Evolutionary conservation across 331 rosid species (phyloP).

Genomic region (Stylosanthes scabra): DNA sequence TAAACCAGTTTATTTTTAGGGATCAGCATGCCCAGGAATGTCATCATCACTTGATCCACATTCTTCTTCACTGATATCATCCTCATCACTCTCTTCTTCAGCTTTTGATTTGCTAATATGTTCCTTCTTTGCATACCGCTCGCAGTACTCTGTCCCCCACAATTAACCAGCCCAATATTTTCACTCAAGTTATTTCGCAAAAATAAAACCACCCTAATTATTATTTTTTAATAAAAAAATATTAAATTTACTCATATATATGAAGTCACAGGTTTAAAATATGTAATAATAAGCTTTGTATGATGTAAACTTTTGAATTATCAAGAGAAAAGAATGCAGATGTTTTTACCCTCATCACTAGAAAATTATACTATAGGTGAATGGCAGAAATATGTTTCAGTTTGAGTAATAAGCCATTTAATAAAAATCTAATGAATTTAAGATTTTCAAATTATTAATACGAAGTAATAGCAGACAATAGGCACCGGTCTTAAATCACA

Average conservation of each 20-base stretch:
- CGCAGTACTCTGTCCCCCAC: slow-evolving; percentile 78
- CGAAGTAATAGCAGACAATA: neutral
- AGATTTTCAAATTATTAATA: neutral
- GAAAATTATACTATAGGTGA: neutral
- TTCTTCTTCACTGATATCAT: slow-evolving; percentile 72
- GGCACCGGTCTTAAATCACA: slow-evolving; percentile 11
- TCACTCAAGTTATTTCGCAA: slow-evolving; percentile 24
- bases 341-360: neutral
- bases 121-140: slow-evolving; percentile 83
- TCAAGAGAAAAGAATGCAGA: neutral
- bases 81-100: slow-evolving; percentile 79
- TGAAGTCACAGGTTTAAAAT: slow-evolving; percentile 20
- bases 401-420: slow-evolving; percentile 23
- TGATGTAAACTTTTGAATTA: slow-evolving; percentile 18
- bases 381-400: slow-evolving; percentile 27
- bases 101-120: slow-evolving; percentile 55
- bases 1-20: slow-evolving; percentile 40
- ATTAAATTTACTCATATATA: neutral
- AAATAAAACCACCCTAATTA: slow-evolving; percentile 14
- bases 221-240: too few species aligned
- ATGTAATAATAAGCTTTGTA: slow-evolving; percentile 10
- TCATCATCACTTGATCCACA: slow-evolving; percentile 77
- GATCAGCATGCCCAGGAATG: slow-evolving; percentile 87
- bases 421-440: slow-evolving; percentile 7
- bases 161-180: slow-evolving; percentile 32